Evolutionary conservation across 2,329 filamentous ascomycete species (phyloP).

Genomic region (Monosporascus sp.): DNA sequence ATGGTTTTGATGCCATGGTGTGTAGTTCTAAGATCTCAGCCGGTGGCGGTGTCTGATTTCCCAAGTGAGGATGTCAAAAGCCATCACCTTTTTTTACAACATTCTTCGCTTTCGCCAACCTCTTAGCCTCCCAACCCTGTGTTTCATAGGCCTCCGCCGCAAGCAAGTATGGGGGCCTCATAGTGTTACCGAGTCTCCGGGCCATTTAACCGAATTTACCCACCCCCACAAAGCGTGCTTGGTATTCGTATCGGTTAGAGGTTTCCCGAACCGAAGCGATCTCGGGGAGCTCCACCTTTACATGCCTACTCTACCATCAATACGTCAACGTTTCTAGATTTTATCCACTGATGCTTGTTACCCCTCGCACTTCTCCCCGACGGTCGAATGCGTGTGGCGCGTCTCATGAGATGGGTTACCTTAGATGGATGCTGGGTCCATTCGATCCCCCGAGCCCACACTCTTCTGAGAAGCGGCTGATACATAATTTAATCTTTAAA

Average conservation of each 20-base stretch:
- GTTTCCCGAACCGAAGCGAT: not conserved
- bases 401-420: not conserved
- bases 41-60: not conserved
- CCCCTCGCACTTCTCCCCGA: not conserved
- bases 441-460: not conserved
- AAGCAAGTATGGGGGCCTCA: not conserved
- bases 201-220: not conserved
- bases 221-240: not conserved
- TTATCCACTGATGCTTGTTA: not conserved
- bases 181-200: not conserved
- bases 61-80: not conserved
- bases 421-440: not conserved
- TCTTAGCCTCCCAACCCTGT: no score
- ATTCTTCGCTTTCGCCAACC: no score
- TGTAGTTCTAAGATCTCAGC: not conserved
- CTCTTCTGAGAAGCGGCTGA: not conserved
- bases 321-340: not conserved
- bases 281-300: not conserved
- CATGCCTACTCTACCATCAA: not conserved
- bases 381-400: not conserved
- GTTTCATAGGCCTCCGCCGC: no score
- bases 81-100: no score
- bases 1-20: conserved; percentile 29
- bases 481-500: no score
- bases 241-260: not conserved